Base-by-base conservation (phyloP, 805 yeast species). In the Blastobotrys parvus region DNA sequence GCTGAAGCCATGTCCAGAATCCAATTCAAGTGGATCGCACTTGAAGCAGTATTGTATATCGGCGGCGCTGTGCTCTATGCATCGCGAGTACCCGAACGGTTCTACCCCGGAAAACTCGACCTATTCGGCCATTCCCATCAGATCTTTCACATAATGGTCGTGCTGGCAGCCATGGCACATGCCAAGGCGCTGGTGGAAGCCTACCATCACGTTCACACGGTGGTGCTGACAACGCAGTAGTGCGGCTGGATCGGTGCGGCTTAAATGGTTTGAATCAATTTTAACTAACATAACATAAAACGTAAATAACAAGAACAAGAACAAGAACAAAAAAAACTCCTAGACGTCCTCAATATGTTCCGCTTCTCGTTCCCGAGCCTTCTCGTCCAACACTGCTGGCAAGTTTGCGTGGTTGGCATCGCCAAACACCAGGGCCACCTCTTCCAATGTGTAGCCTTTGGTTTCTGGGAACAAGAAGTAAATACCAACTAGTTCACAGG, bases 81-180 rank as follows among this genome's bases (percentile, higher is more conserved):
- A 0, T 59, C 70, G 19, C 68, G 96, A 46, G 60, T 83, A 27
- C 97, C 97, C 0, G 97, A 88, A 57, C 68, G 82, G 39, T 65
- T 68, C 34, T 51, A 50, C 3, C 85, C 86, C 0, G 88, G 88
- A 0, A 59, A 45, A 17, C 83, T 72, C 57, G 95, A 86, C 52
- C 54, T 75, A 8, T 70, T 75, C 61, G 94, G 94, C 1, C 82
- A 83, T 51, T 82, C 94, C 4, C 96, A 87, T 59, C 95, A 87
- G 57, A 71, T 87, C 7, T 86, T 87, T 57, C 95, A 86, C 59
- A 61, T 82, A 7, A 60, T 82, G 53, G 94, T 86, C 5, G 88
- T 85, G 0, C 51, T 78, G 10, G 94, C 94, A 71, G 67, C 94
- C 0, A 67, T 64, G 43, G 81, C 81, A 45, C 96, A 88, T 62